Evolutionary conservation across 805 yeast species (phyloP).

Genomic region (Yarrowia sp.): DNA sequence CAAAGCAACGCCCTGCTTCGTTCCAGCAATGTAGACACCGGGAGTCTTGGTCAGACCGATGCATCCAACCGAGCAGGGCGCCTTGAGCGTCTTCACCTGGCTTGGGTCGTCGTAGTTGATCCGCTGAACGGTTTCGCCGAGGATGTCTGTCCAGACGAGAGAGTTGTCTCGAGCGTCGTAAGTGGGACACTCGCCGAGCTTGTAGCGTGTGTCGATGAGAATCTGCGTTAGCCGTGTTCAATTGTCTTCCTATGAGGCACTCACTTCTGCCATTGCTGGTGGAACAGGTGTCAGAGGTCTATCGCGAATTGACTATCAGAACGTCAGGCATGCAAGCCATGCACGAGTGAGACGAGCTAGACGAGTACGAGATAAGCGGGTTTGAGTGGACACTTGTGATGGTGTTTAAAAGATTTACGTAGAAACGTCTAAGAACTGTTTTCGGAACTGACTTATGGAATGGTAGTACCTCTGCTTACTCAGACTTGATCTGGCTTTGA

Average conservation of each 20-base stretch:
- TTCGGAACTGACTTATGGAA: too few species aligned
- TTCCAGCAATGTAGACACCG: constrained; percentile 16
- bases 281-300: not conserved
- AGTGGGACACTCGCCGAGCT: constrained; percentile 39
- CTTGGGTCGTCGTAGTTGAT: constrained; percentile 13
- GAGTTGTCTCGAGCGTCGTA: constrained; percentile 36
- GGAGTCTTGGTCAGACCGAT: not conserved
- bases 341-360: not conserved
- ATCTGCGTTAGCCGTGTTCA: constrained; percentile 27
- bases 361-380: too few species aligned
- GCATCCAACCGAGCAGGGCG: constrained; percentile 20
- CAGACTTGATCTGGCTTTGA: too few species aligned
- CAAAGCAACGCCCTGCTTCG: constrained; percentile 5
- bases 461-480: too few species aligned
- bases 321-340: not conserved
- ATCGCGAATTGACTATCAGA: not conserved
- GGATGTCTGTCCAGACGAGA: constrained; percentile 40
- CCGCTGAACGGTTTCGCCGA: constrained; percentile 31
- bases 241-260: too few species aligned
- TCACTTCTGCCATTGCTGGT: not conserved
- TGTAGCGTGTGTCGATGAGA: constrained; percentile 31
- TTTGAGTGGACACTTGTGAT: too few species aligned
- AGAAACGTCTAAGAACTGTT: too few species aligned
- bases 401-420: too few species aligned
- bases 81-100: not conserved